Conservation (phyloP, 179 eudicot genomes). For the Spergularia azorica region DNA sequence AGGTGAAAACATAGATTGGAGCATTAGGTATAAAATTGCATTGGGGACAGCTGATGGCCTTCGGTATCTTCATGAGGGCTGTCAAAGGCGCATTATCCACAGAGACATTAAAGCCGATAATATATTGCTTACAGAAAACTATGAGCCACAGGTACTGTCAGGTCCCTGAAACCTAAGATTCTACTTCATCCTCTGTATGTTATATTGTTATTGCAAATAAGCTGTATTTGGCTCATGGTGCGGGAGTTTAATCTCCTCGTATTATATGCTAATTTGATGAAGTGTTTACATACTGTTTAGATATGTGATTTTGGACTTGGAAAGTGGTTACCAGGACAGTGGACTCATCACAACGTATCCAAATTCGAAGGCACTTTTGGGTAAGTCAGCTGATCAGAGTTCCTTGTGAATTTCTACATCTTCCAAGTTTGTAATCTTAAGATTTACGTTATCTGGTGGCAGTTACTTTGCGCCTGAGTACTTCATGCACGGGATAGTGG, state of each 20-base stretch:
- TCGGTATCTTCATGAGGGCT: constrained; percentile 72
- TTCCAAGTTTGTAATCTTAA: background rate
- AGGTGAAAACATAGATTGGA: constrained; percentile 58
- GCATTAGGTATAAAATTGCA: constrained; percentile 60
- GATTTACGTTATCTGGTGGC: constrained; percentile 25
- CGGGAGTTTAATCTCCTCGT: background rate
- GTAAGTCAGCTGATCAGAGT: constrained; percentile 39
- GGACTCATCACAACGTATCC: constrained; percentile 65
- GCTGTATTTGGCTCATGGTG: too few species aligned
- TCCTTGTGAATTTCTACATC: background rate
- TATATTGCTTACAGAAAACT: constrained; percentile 72
- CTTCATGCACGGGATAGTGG: constrained; percentile 83
- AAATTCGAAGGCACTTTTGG: constrained; percentile 88
- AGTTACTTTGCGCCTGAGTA: constrained; percentile 90
- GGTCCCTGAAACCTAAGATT: background rate
- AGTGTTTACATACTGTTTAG: constrained; percentile 28
- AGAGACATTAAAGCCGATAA: constrained; percentile 90
- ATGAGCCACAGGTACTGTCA: constrained; percentile 67
- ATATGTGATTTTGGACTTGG: constrained; percentile 85
- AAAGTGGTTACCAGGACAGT: constrained; percentile 78
- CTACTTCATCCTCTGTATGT: too few species aligned
- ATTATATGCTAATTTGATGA: constrained; percentile 1
- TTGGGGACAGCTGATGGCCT: constrained; percentile 78
- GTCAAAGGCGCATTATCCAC: constrained; percentile 83
- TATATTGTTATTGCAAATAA: constrained; percentile 48